Evolutionary conservation across 768 basidiomycete species (phyloP).

Genomic region (Boletus pseudo-olivaceus): DNA sequence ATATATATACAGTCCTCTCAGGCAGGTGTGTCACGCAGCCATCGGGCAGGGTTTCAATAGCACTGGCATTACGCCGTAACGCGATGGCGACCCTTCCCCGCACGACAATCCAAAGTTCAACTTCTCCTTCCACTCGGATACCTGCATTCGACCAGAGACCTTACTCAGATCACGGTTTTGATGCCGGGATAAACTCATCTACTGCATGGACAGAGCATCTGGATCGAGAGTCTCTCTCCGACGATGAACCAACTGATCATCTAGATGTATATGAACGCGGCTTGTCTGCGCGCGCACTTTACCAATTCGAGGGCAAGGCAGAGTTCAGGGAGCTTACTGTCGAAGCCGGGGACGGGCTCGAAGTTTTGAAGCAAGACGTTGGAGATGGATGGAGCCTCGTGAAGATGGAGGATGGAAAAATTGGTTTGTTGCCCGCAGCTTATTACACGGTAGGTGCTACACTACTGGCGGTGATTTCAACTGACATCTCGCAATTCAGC

Average conservation of each 20-base stretch:
- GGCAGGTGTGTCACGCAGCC: background rate
- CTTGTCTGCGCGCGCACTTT: slow-evolving; percentile 63
- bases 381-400: slow-evolving; percentile 83
- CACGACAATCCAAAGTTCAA: slow-evolving; percentile 25
- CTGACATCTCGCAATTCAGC: slow-evolving; percentile 38
- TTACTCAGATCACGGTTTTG: slow-evolving; percentile 47
- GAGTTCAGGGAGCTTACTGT: slow-evolving; percentile 72
- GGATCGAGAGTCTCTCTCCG: slow-evolving; percentile 45
- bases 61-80: background rate
- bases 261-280: slow-evolving; percentile 34
- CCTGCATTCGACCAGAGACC: slow-evolving; percentile 27
- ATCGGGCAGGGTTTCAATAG: background rate
- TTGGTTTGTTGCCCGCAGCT: slow-evolving; percentile 64
- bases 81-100: slow-evolving; percentile 39
- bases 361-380: slow-evolving; percentile 66
- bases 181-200: slow-evolving; percentile 75
- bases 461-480: background rate
- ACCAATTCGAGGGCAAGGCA: slow-evolving; percentile 69
- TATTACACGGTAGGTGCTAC: slow-evolving; percentile 64
- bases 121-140: slow-evolving; percentile 4
- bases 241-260: slow-evolving; percentile 45
- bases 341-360: slow-evolving; percentile 65
- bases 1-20: slow-evolving; percentile 4
- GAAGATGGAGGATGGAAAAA: slow-evolving; percentile 49
- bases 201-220: slow-evolving; percentile 71